These are phyloP conservation scores for Pseudonitzschia pungens DNA, from an alignment of 108 stramenopile genomes.

Conservation along the genomic window DNA sequence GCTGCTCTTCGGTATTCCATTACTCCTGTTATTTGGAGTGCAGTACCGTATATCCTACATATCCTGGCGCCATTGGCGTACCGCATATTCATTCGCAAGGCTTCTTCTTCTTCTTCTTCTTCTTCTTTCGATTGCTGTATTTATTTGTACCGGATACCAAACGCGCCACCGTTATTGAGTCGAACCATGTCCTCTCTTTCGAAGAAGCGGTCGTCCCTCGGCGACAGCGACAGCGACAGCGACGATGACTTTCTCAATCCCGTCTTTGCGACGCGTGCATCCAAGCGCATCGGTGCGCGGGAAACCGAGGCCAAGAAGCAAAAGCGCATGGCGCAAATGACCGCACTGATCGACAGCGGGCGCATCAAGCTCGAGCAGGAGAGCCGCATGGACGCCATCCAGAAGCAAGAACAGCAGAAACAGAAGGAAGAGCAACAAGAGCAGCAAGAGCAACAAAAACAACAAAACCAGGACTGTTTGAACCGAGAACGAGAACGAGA, in stretches of 20 bases:
- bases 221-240: conserved; percentile 3
- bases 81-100: too few species aligned
- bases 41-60: too few species aligned
- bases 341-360: not conserved
- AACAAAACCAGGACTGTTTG: not conserved
- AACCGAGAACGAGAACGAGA: not conserved
- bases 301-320: conserved; percentile 7
- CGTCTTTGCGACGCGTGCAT: not conserved
- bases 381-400: conserved; percentile 8
- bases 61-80: too few species aligned
- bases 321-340: not conserved
- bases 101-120: too few species aligned
- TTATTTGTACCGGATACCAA: too few species aligned
- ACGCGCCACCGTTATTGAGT: too few species aligned
- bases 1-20: too few species aligned
- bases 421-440: too few species aligned
- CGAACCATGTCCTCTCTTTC: not conserved
- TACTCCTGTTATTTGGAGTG: too few species aligned
- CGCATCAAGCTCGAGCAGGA: not conserved
- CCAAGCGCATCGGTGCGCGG: not conserved
- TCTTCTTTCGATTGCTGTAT: too few species aligned
- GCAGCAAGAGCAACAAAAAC: too few species aligned
- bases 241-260: not conserved
- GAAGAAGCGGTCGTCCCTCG: not conserved
- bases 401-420: too few species aligned